These are phyloP conservation scores for Fusarium anguioides DNA, from an alignment of 2,329 filamentous ascomycete species.

Conservation along the genomic window DNA sequence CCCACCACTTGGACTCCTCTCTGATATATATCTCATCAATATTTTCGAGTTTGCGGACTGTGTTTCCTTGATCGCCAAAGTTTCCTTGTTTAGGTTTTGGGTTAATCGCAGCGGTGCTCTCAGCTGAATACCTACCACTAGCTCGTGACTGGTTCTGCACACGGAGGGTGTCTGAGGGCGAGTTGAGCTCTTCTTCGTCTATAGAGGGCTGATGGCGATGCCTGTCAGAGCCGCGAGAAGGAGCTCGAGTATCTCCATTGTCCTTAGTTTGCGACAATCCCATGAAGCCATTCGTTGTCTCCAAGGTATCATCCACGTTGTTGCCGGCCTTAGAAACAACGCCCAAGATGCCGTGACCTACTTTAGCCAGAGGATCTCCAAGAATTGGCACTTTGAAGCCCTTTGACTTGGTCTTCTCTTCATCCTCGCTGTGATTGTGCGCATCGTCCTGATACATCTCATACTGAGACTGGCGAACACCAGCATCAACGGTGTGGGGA, in stretches of 20 bases:
- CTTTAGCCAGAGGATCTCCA: conserved; percentile 56
- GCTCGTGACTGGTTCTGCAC: conserved; percentile 52
- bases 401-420: no score
- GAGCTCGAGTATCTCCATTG: neutral
- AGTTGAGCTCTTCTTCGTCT: conserved; percentile 47
- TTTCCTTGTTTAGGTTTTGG: conserved; percentile 8
- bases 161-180: conserved; percentile 47
- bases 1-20: conserved; percentile 64
- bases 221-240: conserved; percentile 43
- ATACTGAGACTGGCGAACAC: conserved; percentile 54
- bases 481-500: conserved; percentile 62
- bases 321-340: conserved; percentile 58
- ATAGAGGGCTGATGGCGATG: conserved; percentile 44
- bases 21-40: conserved; percentile 61
- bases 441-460: conserved; percentile 40
- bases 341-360: conserved; percentile 62
- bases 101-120: conserved; percentile 49
- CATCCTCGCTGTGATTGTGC: conserved; percentile 42
- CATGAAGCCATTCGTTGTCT: conserved; percentile 66
- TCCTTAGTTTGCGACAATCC: no score
- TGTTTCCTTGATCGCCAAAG: conserved; percentile 54
- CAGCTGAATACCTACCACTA: conserved; percentile 53
- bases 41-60: conserved; percentile 62
- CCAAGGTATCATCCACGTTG: conserved; percentile 63
- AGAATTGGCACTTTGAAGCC: conserved; percentile 48